A percentile compares a stretch with the other conserved stretches of the same genome.
Evolutionary conservation across 306 rosid genomes (phyloP).

Genomic region (Quercus dentata): DNA sequence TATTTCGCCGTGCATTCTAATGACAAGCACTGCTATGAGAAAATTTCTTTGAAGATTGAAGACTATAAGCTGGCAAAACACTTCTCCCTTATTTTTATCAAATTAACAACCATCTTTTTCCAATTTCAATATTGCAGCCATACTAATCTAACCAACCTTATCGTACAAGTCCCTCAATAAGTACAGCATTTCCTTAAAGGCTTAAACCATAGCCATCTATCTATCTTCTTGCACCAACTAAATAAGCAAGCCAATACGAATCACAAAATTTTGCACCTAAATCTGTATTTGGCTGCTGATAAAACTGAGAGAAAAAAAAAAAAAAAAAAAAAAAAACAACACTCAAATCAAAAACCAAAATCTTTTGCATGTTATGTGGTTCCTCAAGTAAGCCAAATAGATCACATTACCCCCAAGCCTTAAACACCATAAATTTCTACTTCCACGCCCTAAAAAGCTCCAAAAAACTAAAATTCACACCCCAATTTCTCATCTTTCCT

Average conservation of each 20-base stretch:
- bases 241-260: background rate
- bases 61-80: background rate
- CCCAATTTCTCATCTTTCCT: constrained; percentile 11
- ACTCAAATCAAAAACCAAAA: background rate
- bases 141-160: background rate
- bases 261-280: background rate
- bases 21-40: background rate
- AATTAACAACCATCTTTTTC: background rate
- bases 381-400: constrained; percentile 18
- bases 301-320: too few species aligned
- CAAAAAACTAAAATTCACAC: background rate
- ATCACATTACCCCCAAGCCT: background rate
- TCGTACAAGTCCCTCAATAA: background rate
- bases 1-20: constrained; percentile 9
- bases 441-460: constrained; percentile 9
- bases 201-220: background rate
- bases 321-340: background rate
- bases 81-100: background rate
- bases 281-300: background rate
- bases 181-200: background rate
- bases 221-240: background rate
- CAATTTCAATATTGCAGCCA: background rate
- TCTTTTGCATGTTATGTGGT: background rate
- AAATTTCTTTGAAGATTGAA: background rate
- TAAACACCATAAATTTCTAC: constrained; percentile 9